Conservation (phyloP, 495 filamentous ascomycete species). For the Aspergillus indologenus region DNA sequence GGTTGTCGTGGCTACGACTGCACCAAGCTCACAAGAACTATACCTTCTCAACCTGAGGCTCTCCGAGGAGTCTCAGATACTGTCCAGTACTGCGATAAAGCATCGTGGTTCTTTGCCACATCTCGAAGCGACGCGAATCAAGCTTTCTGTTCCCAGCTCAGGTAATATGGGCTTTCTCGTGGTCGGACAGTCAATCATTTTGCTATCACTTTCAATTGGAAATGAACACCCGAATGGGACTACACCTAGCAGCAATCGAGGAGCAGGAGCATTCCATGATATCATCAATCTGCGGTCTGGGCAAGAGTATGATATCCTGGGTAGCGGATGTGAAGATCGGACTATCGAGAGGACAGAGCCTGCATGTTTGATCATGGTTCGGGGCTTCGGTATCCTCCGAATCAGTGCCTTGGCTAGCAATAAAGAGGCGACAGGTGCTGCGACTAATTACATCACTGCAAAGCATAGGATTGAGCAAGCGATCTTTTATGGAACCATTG, state of each 20-base stretch:
- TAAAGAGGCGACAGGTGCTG: constrained; percentile 20
- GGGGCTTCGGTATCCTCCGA: constrained; percentile 76
- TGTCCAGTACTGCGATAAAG: constrained; percentile 31
- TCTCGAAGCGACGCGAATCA: constrained; percentile 52
- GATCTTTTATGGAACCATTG: constrained; percentile 80
- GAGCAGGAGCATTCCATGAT: constrained; percentile 70
- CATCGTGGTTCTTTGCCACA: constrained; percentile 21
- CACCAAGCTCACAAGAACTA: constrained; percentile 21
- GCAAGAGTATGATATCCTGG: constrained; percentile 45
- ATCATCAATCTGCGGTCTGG: constrained; percentile 75
- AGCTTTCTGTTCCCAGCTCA: constrained; percentile 73
- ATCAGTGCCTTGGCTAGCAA: constrained; percentile 46
- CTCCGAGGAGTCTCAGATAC: constrained; percentile 24
- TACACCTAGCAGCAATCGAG: constrained; percentile 63
- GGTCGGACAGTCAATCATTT: constrained; percentile 69
- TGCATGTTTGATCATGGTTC: constrained; percentile 68
- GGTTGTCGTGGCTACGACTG: constrained; percentile 27
- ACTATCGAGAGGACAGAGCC: constrained; percentile 48
- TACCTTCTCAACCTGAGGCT: constrained; percentile 32
- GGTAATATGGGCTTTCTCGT: constrained; percentile 78
- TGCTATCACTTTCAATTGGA: constrained; percentile 63
- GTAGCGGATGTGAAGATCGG: constrained; percentile 40
- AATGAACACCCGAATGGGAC: constrained; percentile 63
- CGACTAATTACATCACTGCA: constrained; percentile 57
- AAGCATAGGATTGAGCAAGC: constrained; percentile 92